Evolutionary conservation across 305 asterid species (phyloP), one percentile per base, ranked within the genome.

Genomic region (Plantago lanceolata): DNA sequence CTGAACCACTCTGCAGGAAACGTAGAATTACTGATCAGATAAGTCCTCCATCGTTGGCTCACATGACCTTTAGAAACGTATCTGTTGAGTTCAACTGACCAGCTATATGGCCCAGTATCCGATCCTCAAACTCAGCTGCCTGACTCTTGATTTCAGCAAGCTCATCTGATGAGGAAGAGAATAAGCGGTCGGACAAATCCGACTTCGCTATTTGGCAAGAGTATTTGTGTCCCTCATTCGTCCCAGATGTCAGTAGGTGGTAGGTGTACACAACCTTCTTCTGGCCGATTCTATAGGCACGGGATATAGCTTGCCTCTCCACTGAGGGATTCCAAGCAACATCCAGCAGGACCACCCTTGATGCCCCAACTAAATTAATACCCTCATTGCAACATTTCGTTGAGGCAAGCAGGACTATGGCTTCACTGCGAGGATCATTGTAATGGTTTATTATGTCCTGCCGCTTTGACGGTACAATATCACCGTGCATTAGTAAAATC

Each of bases 301-400:
- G 85, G n/a, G 81, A 71, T 16, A 82, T 75, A 2, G 94, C 95
- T 68, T 89, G 95, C 70, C 78, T 72, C 49, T 75, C 83, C 2
- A 83, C 83, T 0, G 90, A 80, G 5, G 91, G 92, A 59, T 89
- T 89, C 95, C 95, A 83, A 1, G 76, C 84, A 17, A 86, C 95
- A 24, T 86, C 96, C 28, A 84, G 62, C 18, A 84, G 47, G 15
- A 82, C 76, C 0, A 84, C 79, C 67, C 93, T 80, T 0, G 89
- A 90, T 14, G 88, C 94, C 19, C 96, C 95, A 0, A 90, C 68
- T 28, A 90, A 73, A 71, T 78, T 85, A 37, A 90, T 90, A 7
- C 94, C 92, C 75, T 87, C 92, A 0, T 87, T 76, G 64, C 92
- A 87, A 47, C 90, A 80, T 72, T 44, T 85, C 4, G 83, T 87